These are phyloP conservation scores for Paramecium caudatum DNA, from an alignment of 73 alveolate genomes.

Conservation along the genomic window DNA sequence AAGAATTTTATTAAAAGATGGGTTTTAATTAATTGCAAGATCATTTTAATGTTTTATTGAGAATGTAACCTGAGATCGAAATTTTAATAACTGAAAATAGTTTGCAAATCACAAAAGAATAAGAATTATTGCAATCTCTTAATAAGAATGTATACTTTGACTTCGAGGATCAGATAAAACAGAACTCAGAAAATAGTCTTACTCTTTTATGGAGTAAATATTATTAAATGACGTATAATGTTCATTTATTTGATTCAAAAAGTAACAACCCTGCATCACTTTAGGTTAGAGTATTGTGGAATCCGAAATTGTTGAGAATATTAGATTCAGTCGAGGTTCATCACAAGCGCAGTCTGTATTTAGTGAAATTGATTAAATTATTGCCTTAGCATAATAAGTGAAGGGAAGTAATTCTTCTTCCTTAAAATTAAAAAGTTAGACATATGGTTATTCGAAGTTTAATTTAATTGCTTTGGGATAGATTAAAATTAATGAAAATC, in stretches of 20 bases:
- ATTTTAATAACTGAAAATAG: background rate
- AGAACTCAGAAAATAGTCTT: background rate
- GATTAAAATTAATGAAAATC: background rate
- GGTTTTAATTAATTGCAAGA: background rate
- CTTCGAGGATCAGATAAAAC: background rate
- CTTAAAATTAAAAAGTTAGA: background rate
- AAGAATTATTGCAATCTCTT: background rate
- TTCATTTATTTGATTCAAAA: slow-evolving; percentile 13
- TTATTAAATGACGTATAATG: slow-evolving; percentile 20
- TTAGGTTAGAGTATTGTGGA: slow-evolving; percentile 53
- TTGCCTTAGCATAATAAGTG: background rate
- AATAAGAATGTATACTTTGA: background rate
- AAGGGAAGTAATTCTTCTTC: background rate
- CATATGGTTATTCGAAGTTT: background rate
- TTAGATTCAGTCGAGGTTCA: slow-evolving; percentile 41
- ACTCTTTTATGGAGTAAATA: slow-evolving; percentile 33
- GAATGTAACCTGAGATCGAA: slow-evolving; percentile 54
- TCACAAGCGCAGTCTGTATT: background rate
- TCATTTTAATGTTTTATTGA: slow-evolving; percentile 1
- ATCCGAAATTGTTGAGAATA: slow-evolving; percentile 32
- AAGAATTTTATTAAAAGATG: background rate
- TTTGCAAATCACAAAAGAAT: background rate
- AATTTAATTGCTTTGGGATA: background rate
- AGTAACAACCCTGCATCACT: background rate
- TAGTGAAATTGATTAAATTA: slow-evolving; percentile 17